phyloP scores from a whole-genome alignment of 805 yeast species.

The Kuraishia hungarica region DNA sequence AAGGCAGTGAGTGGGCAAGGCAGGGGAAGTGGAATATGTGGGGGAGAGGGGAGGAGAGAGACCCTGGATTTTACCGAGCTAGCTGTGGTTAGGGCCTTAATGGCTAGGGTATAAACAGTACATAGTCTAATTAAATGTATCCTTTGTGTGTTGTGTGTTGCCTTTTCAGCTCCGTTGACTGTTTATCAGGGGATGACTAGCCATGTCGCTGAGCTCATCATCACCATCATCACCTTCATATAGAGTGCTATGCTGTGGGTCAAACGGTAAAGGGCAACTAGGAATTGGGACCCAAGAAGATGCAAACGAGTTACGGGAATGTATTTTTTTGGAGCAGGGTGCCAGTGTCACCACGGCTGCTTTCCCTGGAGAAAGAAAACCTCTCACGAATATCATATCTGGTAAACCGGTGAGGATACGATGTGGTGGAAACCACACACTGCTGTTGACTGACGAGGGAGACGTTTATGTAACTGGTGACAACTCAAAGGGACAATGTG shows the following conservation, averaged over 20 bases:
- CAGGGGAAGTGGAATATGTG: neutral
- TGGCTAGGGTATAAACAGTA: too few relatives aligned
- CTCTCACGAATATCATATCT: neutral
- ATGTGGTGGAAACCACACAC: conserved; percentile 86
- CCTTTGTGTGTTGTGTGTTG: too few relatives aligned
- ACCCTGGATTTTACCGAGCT: neutral
- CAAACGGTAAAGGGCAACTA: conserved; percentile 75
- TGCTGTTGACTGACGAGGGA: conserved; percentile 48
- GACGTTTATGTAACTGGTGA: conserved; percentile 51
- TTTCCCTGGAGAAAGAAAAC: too few relatives aligned
- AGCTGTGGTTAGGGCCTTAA: too few relatives aligned
- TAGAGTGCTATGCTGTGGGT: conserved; percentile 56
- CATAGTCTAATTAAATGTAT: too few relatives aligned
- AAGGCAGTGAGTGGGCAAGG: too few relatives aligned
- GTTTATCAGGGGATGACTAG: too few relatives aligned
- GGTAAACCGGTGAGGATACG: conserved; percentile 34
- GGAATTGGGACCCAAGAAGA: conserved; percentile 55
- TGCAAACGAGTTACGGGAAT: conserved; percentile 18
- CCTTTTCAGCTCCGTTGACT: too few relatives aligned
- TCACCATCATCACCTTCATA: conserved; percentile 4
- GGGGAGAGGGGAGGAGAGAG: neutral
- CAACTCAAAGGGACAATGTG: conserved; percentile 49
- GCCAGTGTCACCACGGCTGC: too few relatives aligned
- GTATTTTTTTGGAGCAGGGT: neutral
- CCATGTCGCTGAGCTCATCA: neutral